Evolutionary conservation across 805 yeast genomes (phyloP), one percentile per base, ranked within the genome.

Genomic region (Spathaspora hagerdaliae): DNA sequence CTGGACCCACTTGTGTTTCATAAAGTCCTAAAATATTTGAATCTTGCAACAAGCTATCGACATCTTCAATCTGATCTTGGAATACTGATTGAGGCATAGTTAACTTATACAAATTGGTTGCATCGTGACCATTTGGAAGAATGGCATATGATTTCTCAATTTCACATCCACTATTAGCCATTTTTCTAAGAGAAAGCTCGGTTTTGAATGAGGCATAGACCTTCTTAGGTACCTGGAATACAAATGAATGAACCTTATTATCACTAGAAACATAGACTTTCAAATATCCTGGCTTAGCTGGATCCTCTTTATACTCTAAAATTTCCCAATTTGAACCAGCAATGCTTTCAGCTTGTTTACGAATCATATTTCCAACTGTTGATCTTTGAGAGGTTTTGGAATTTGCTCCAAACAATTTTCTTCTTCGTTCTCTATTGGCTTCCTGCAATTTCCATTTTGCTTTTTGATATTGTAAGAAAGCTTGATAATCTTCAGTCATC

Each of bases 281-380:
- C 29, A 92, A 70, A 42, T 79, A 84, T n/a, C 97, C 98, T 0
- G 88, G 85, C 42, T 61, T 67, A 8, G 61, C 49, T 1, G 73
- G 71, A 36, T 83, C 82, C 8, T 64, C 55, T 48, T 78, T 78
- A 56, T 87, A 82, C 53, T 89, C 90, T 32, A 94, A 63, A 33
- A 94, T 74, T 50, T 90, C 89, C 99, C 99, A 94, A 31, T 82
- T 78, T 0, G 87, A 74, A 7, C 83, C 83, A 8, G 88, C 85
- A 55, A 85, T 82, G 36, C 74, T 77, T 58, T 85, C 96, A 0
- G 96, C 96, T 55, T 87, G 94, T 42, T 78, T 77, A 42, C 86
- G 77, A 37, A 90, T 71, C 72, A 90, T 75, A 15, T 77, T 77
- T 7, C 90, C 85, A 38, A 92, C 82, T 0, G 77, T 61, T 12